phyloP scores from a whole-genome alignment of 2,329 filamentous ascomycete genomes.

The Grosmannia serpens region DNA sequence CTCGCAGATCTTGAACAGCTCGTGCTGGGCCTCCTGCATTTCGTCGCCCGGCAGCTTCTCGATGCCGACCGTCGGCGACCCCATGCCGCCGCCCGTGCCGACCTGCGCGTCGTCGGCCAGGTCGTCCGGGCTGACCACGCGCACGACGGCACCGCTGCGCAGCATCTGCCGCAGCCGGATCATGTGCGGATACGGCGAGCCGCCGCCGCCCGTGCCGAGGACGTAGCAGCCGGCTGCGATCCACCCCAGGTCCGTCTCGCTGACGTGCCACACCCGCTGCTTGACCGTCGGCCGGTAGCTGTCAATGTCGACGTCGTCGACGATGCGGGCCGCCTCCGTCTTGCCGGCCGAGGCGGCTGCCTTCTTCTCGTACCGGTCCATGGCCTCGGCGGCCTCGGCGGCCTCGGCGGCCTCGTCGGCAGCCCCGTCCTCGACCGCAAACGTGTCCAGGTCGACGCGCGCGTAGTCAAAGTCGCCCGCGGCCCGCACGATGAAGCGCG shows the following conservation, averaged over 20 bases:
- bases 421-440: background rate
- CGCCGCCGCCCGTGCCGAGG: slow-evolving; percentile 49
- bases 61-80: slow-evolving; percentile 47
- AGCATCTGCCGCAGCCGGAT: slow-evolving; percentile 40
- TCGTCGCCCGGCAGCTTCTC: slow-evolving; percentile 50
- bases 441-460: slow-evolving; percentile 8
- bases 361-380: slow-evolving; percentile 17
- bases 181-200: slow-evolving; percentile 39
- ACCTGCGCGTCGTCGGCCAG: slow-evolving; percentile 39
- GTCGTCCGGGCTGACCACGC: slow-evolving; percentile 38
- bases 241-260: slow-evolving; percentile 45
- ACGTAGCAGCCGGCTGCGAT: slow-evolving; percentile 49
- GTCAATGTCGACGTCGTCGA: slow-evolving; percentile 16
- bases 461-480: slow-evolving; percentile 44
- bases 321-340: slow-evolving; percentile 1
- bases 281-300: slow-evolving; percentile 37
- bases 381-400: slow-evolving; percentile 7
- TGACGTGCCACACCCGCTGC: slow-evolving; percentile 44
- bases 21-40: slow-evolving; percentile 36
- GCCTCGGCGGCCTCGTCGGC: background rate
- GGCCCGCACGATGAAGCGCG: slow-evolving; percentile 44
- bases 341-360: slow-evolving; percentile 6
- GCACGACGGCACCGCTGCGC: slow-evolving; percentile 35
- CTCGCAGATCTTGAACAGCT: slow-evolving; percentile 40
- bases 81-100: slow-evolving; percentile 44